Percentiles rank a stretch among this genome's conserved stretches.
These are phyloP conservation scores for Quercus ilex DNA, from an alignment of 306 rosid genomes.

Conservation along the genomic window DNA sequence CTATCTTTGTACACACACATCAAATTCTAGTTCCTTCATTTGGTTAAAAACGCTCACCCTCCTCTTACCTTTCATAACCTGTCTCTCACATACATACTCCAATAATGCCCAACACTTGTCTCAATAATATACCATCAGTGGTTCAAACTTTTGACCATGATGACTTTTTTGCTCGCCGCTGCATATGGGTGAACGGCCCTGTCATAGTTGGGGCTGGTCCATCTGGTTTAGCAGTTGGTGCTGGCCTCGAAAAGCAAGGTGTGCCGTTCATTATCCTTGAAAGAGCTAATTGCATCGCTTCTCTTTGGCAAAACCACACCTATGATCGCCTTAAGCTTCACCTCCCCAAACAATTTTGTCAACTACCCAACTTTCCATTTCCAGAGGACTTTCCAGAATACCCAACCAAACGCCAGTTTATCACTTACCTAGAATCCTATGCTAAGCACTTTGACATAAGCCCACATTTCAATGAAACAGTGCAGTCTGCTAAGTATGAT, in stretches of 20 bases:
- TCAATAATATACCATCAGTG: slow-evolving; percentile 45
- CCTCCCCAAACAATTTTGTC: slow-evolving; percentile 85
- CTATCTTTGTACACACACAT: not conserved
- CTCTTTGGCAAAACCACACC: slow-evolving; percentile 80
- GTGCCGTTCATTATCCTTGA: slow-evolving; percentile 75
- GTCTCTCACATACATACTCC: not conserved
- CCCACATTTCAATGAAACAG: slow-evolving; percentile 87
- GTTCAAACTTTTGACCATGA: slow-evolving; percentile 34
- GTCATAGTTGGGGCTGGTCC: slow-evolving; percentile 93
- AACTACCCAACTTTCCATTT: slow-evolving; percentile 70
- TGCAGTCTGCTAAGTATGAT: slow-evolving; percentile 80
- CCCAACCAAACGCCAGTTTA: slow-evolving; percentile 78
- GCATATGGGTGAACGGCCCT: slow-evolving; percentile 82
- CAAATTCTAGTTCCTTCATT: not conserved
- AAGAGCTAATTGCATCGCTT: slow-evolving; percentile 83
- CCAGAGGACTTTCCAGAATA: slow-evolving; percentile 76
- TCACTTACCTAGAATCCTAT: slow-evolving; percentile 69
- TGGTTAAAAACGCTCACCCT: not conserved
- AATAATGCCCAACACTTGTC: slow-evolving; percentile 31
- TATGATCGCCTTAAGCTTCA: slow-evolving; percentile 89
- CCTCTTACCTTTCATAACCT: not conserved
- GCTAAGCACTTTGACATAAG: slow-evolving; percentile 61
- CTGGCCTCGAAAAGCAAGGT: slow-evolving; percentile 72
- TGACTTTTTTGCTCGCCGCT: slow-evolving; percentile 39
- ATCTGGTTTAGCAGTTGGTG: slow-evolving; percentile 83